These are phyloP conservation scores for Russula ochroleuca DNA, from an alignment of 768 basidiomycete genomes.

Conservation along the genomic window DNA sequence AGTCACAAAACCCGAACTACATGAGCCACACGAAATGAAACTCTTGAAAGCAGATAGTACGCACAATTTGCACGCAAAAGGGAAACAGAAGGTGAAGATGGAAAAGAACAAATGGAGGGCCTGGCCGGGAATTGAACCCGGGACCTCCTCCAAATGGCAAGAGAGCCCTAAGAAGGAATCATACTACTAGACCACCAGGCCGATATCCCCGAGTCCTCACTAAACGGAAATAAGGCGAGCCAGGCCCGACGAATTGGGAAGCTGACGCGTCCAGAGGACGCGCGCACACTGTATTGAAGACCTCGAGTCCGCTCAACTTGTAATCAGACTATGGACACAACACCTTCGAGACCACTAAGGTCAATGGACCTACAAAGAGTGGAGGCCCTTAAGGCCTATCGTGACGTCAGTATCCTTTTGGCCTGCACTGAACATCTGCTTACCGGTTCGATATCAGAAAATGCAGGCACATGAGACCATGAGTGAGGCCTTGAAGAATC, in stretches of 20 bases:
- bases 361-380: slow-evolving; percentile 65
- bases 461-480: slow-evolving; percentile 85
- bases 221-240: background rate
- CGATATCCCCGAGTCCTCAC: slow-evolving; percentile 13
- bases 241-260: slow-evolving; percentile 11
- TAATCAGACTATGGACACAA: slow-evolving; percentile 28
- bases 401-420: slow-evolving; percentile 50
- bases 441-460: slow-evolving; percentile 59
- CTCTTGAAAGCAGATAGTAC: background rate
- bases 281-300: background rate
- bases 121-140: slow-evolving; percentile 85
- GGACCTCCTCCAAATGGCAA: slow-evolving; percentile 66
- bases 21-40: background rate
- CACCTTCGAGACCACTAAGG: slow-evolving; percentile 37
- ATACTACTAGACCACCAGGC: slow-evolving; percentile 50
- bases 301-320: too few relatives aligned
- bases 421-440: slow-evolving; percentile 19
- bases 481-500: slow-evolving; percentile 83
- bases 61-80: background rate
- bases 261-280: slow-evolving; percentile 31
- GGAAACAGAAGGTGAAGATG: too few relatives aligned
- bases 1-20: background rate
- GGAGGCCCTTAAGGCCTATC: slow-evolving; percentile 71
- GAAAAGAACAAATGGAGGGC: slow-evolving; percentile 38
- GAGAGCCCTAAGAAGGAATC: slow-evolving; percentile 54